These are phyloP conservation scores for Hibiscus trionum DNA, from an alignment of 345 rosid species.

Conservation along the genomic window DNA sequence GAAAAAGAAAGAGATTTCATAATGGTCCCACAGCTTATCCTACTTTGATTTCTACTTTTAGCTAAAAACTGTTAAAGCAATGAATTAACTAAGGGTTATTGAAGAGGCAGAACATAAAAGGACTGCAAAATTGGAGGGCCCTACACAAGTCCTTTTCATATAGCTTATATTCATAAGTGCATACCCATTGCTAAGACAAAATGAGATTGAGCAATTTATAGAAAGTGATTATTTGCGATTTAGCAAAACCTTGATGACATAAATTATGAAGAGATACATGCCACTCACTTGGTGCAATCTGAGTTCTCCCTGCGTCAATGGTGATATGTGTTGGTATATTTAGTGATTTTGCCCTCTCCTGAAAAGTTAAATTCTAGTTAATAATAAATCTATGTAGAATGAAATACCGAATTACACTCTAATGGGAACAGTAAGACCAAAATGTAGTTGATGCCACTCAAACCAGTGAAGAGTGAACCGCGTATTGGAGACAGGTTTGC, in stretches of 20 bases:
- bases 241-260: neutral
- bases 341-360: constrained; percentile 86
- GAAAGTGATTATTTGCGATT: neutral
- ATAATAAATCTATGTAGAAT: neutral
- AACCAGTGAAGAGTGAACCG: neutral
- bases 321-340: constrained; percentile 92
- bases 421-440: neutral
- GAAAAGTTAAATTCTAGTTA: constrained; percentile 17
- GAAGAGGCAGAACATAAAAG: neutral
- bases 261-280: neutral
- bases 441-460: neutral
- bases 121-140: neutral
- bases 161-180: neutral
- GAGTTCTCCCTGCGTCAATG: constrained; percentile 97
- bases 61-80: neutral
- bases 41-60: neutral
- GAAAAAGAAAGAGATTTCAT: neutral
- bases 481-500: neutral
- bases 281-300: constrained; percentile 96
- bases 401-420: neutral
- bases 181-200: neutral
- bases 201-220: neutral
- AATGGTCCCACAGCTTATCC: too few species aligned
- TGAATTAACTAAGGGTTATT: neutral
- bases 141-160: neutral